Conservation (phyloP, 441 rosid genomes). For the Erodium trifolium region DNA sequence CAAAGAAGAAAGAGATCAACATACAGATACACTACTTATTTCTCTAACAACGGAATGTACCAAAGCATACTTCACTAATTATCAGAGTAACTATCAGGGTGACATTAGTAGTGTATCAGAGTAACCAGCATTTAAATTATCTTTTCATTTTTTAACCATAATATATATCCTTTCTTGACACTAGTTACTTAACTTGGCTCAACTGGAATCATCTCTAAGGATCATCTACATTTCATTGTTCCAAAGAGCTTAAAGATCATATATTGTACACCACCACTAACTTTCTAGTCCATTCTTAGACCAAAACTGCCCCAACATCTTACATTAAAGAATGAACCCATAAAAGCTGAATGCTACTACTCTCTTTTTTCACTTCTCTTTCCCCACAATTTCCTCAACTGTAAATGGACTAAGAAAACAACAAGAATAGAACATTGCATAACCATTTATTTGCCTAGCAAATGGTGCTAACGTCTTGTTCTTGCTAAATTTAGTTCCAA, state of each 20-base stretch:
- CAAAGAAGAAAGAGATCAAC: not conserved
- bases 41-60: not conserved
- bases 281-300: no score
- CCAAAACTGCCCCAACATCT: not conserved
- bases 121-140: not conserved
- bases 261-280: no score
- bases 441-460: not conserved
- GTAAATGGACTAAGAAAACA: not conserved
- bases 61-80: not conserved
- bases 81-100: not conserved
- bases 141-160: not conserved
- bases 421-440: not conserved
- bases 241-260: not conserved
- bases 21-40: constrained; percentile 8
- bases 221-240: not conserved
- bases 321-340: not conserved
- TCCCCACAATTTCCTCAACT: not conserved
- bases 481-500: constrained; percentile 5
- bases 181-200: not conserved
- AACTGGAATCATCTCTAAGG: not conserved
- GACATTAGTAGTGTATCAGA: constrained; percentile 2
- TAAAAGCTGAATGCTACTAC: not conserved
- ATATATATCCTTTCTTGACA: not conserved
- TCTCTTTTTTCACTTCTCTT: not conserved
- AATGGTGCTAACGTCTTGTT: not conserved